Evolutionary conservation across 192 early-diverging fungal genomes (phyloP), one percentile per base, ranked within the genome.

Genomic region (Linnemannia hyalina): DNA sequence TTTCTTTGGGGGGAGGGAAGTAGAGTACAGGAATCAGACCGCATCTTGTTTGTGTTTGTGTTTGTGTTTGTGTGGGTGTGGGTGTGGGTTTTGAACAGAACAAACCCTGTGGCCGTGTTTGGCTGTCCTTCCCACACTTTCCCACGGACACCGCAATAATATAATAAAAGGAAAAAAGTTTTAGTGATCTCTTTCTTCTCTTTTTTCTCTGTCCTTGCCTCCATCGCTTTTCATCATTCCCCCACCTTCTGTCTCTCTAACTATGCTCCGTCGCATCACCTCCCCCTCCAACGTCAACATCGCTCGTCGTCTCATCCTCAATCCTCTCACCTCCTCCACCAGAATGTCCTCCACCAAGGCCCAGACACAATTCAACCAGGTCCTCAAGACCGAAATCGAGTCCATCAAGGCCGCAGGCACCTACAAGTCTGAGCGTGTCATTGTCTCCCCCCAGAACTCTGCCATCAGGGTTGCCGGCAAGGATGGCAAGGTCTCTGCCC

Each of bases 381-480:
- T 86, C 70, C 80, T 91, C 65, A 78, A 54, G 35, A 40, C 77
- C 5, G 84, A 92, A 68, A 84, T 94, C 57, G 92, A 91, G 1
- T 76, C 52, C 38, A 94, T 94, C 89, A 89, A 88, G 60, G 38
- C 87, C 9, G 91, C 92, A 11, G 94, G 94, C 44, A 95, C 94
- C 1, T 95, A 92, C 90, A 95, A 95, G 83, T 88, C 88, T 15
- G 94, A 95, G 86, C 93, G 94, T 11, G 65, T 95, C 26, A 93
- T 95, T 74, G 81, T 88, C 22, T 90, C 92, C 1, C 89, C 93
- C 13, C 94, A 95, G 84, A 87, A 88, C 68, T 84, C 91, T 11
- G 74, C 83, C 7, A 93, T 93, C 72, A 79, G 32, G 29, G 93
- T 95, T 8, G 81, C 74, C 36, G 90, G 89, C 69, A 75, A 73